A percentile compares a stretch with the other conserved stretches of the same genome.
Evolutionary conservation across 2,329 filamentous ascomycete species (phyloP).

Genomic region (Apiospora pterosperma): DNA sequence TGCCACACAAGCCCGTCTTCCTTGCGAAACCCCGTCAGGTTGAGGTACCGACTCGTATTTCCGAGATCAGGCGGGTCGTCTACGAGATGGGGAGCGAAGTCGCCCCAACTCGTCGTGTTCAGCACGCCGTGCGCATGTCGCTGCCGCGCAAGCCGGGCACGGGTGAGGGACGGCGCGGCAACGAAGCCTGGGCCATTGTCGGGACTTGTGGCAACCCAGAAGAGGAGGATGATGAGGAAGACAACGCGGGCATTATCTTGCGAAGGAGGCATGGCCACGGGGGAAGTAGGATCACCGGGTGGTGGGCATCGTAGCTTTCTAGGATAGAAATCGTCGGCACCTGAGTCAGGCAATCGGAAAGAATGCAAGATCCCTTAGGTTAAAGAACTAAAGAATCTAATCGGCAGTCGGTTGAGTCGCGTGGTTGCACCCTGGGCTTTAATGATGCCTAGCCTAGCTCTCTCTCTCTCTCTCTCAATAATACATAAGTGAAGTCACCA

Average conservation of each 20-base stretch:
- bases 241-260: slow-evolving; percentile 43
- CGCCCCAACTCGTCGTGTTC: slow-evolving; percentile 56
- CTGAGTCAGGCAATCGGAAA: not conserved
- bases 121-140: slow-evolving; percentile 49
- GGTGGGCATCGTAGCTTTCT: not conserved
- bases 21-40: slow-evolving; percentile 73
- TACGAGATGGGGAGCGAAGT: slow-evolving; percentile 47
- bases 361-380: not conserved
- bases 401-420: not conserved
- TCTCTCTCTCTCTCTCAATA: no score
- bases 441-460: not conserved
- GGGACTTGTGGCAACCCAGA: slow-evolving; percentile 42
- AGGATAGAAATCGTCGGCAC: not conserved
- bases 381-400: no score
- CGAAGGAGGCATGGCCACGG: slow-evolving; percentile 41
- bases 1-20: slow-evolving; percentile 78
- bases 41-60: slow-evolving; percentile 48
- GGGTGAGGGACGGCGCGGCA: slow-evolving; percentile 36
- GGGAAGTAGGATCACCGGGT: not conserved
- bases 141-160: slow-evolving; percentile 48
- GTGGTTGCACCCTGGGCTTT: not conserved
- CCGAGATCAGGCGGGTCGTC: slow-evolving; percentile 15
- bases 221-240: slow-evolving; percentile 39
- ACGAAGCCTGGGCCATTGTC: slow-evolving; percentile 39
- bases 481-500: not conserved